Base-by-base conservation (phyloP, 2,329 filamentous ascomycete species). In the Ilyonectria destructans region DNA sequence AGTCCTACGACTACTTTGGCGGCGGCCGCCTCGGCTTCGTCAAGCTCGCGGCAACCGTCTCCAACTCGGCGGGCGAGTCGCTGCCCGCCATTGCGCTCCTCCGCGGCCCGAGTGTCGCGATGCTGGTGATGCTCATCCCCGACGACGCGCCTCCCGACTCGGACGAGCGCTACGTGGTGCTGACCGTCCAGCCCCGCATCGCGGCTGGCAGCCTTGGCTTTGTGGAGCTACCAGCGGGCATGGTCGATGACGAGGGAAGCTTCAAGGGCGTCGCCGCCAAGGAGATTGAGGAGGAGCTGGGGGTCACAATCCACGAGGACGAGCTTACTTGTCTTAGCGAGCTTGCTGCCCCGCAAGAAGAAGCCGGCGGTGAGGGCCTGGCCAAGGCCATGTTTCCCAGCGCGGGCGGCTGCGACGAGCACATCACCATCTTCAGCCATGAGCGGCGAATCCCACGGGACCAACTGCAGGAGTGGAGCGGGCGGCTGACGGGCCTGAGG, bases 231-330 rank as follows among this genome's bases (percentile, higher is more conserved):
- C 89, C 89, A 0, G 89, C 89, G 0, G 86, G 88, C 7, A 87
- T 90, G 88, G 84, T 90, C 3, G 86, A 89, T 71, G 83, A 84
- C 60, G 77, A 80, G 15, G 87, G 85, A 1, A 85, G 81, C 31
- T 91, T 91, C 74, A 83, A 83, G 13, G 89, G 89, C 26, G 83
- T 84, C 0, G 89, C 89, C 2, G 89, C 89, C 3, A 85, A 82
- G 72, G 89, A 91, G 80, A 89, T 91, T 10, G 69, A 87, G 67
- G 89, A 91, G 80, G 89, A 91, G 77, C 80, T 90, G 2, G 88
- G 87, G 15, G 74, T 91, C 12, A 82, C 81, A 56, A 89, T 91
- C 43, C 77, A 80, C 9, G 82, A 83, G 57, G 77, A 80, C 5
- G 80, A 87, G 67, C 76, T 91, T 48, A 80, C 77, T 2, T 86